Evolutionary conservation across 1,139 yeast genomes (phyloP), one percentile per base, ranked within the genome.

Genomic region (Hansenula sp.): DNA sequence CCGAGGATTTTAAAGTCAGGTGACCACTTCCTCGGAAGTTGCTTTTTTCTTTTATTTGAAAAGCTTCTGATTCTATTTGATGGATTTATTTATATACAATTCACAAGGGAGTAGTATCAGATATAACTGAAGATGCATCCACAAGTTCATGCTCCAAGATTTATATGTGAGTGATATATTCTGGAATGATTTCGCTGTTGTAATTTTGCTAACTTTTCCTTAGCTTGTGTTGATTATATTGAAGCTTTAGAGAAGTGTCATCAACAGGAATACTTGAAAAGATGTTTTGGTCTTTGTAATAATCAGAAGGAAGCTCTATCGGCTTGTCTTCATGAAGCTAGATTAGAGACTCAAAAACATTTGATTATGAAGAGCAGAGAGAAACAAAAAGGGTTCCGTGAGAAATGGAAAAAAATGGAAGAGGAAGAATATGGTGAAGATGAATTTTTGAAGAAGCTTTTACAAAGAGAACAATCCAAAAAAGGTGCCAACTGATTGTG

Each of bases 181-280:
- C 14, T 16, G 6, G n/a, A n/a, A n/a, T n/a, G n/a, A n/a, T n/a
- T n/a, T n/a, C 17, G 12, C 6, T 9, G 11, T 10, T 6, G 20
- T 11, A 11, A 11, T 21, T 12, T 14, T 16, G 33, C 37, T 37
- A 32, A 44, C 49, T 9, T 34, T 24, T 20, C 22, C 29, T 21
- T 34, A 71, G 82, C 84, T 28, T 92, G 98, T 61, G 81, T 77
- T 38, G 84, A 82, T 47, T 73, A 89, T 40, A 88, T 92, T 65
- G 82, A 82, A 49, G 96, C 96, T 1, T 73, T 92, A 13, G 96
- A 90, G 57, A 83, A 86, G 58, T 92, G 98, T 60, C 97, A 90
- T 57, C 72, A 79, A 45, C 76, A 74, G 46, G 85, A 82, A 44
- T 84, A 82, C 51, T 55, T 85, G 48, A 74, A 77, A 53, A 79